Conservation (phyloP, 2,329 filamentous ascomycete species). For the Microcyclosporella mali region DNA sequence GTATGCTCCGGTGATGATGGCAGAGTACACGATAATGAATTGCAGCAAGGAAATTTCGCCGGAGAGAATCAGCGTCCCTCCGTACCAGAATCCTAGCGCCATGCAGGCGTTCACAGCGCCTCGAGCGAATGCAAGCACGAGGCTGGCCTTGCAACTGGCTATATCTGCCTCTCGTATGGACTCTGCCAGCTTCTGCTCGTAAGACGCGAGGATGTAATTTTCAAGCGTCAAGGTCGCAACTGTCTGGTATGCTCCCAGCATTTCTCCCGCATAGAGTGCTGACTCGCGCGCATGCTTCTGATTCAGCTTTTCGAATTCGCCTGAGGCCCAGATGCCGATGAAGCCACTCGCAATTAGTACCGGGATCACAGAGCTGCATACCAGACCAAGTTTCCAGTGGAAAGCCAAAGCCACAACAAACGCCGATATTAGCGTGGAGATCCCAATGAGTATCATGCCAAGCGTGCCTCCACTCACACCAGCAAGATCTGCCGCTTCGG, state of each 20-base stretch:
- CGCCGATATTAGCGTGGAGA: slow-evolving; percentile 38
- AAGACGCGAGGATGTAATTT: background rate
- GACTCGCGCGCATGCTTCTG: background rate
- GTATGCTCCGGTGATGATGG: slow-evolving; percentile 58
- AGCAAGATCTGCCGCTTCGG: slow-evolving; percentile 51
- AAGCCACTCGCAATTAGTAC: slow-evolving; percentile 41
- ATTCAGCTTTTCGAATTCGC: background rate
- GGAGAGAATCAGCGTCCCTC: slow-evolving; percentile 25
- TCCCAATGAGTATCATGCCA: slow-evolving; percentile 40
- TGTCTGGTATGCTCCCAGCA: slow-evolving; percentile 24
- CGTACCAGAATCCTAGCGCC: slow-evolving; percentile 31
- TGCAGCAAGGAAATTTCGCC: slow-evolving; percentile 31
- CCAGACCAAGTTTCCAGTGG: slow-evolving; percentile 46
- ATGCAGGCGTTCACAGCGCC: background rate
- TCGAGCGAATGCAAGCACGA: background rate
- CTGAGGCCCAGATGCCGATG: slow-evolving; percentile 36
- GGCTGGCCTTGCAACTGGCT: background rate
- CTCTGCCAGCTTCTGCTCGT: background rate
- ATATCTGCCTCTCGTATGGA: background rate
- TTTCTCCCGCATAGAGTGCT: slow-evolving; percentile 26
- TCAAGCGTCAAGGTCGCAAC: slow-evolving; percentile 27
- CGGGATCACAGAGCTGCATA: slow-evolving; percentile 41
- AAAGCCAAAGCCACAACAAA: slow-evolving; percentile 44
- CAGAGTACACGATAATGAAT: slow-evolving; percentile 57
- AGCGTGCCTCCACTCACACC: slow-evolving; percentile 43